Evolutionary conservation across 2,329 filamentous ascomycete species (phyloP), one percentile per base, ranked within the genome.

Genomic region (Fusarium odoratissimum): DNA sequence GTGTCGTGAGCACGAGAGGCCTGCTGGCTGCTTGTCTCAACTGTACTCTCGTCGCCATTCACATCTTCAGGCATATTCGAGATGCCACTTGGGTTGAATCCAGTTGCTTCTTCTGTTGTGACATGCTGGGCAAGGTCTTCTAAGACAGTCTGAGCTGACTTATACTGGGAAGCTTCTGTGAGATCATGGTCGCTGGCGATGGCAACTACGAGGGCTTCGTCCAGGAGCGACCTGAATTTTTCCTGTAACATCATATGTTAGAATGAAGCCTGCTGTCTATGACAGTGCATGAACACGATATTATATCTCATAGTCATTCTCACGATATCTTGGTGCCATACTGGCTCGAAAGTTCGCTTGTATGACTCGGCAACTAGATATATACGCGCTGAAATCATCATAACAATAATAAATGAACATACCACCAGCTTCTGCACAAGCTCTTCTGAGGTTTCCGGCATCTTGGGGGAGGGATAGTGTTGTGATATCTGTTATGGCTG

Each of bases 1-100:
- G 81, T 81, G n/a, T 75, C 74, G 21, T 74, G 73, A 3, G 75
- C 66, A 19, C 70, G 76, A 6, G 79, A 79, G 6, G 75, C 75
- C 21, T 74, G 75, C 17, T 76, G 76, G 59, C 80, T 82, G 54
- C 72, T 78, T 3, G 77, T 77, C 40, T 79, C 75, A 6, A 72
- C 74, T 7, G 75, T 76, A 48, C 75, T 78, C 10, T 67, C 65
- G 23, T 63, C 71, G 6, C 75, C 74, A n/a, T 74, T 74, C 16
- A 71, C 55, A 19, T 72, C 76, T 23, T 80, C 82, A 5, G 46
- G 55, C 16, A 45, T 75, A 17, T 86, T 88, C 33, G 90, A 88
- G 31, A 91, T 89, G 6, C 92, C 94, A 37, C 92, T 94, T 0
- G 93, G 89, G 73, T 96, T 94, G 78, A 97, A 97, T 0, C 91